These are phyloP conservation scores for Aechmea fasciata DNA, from an alignment of 176 grass and related monocot genomes.

Conservation along the genomic window DNA sequence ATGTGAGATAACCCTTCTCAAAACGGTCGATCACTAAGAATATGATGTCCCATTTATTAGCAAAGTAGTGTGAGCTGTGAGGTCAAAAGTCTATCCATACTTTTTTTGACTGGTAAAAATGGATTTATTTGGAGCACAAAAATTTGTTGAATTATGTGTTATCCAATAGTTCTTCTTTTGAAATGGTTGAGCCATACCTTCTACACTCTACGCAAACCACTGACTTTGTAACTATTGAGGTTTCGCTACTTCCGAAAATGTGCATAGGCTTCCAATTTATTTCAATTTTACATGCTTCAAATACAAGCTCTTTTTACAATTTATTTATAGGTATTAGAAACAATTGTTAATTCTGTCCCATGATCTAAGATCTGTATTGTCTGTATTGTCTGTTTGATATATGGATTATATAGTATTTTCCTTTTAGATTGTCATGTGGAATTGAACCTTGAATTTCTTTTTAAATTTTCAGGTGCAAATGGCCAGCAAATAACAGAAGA, in stretches of 20 bases:
- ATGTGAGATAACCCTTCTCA: slow-evolving; percentile 41
- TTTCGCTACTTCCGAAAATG: no score
- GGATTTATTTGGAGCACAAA: no score
- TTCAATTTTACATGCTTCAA: no score
- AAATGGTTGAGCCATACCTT: no score
- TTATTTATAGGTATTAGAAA: not conserved
- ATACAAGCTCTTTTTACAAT: no score
- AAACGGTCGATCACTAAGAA: slow-evolving; percentile 2
- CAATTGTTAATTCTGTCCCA: not conserved
- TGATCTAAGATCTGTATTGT: not conserved
- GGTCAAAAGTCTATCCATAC: no score
- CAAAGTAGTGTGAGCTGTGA: not conserved
- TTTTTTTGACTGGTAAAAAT: no score
- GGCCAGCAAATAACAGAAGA: slow-evolving; percentile 12
- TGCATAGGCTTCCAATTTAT: no score
- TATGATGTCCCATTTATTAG: not conserved
- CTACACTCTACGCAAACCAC: no score
- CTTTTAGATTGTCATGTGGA: slow-evolving; percentile 2
- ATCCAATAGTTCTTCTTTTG: no score
- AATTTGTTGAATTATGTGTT: no score
- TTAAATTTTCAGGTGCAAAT: slow-evolving; percentile 50
- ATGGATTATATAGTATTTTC: not conserved
- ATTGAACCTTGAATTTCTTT: slow-evolving; percentile 14
- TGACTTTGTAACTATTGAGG: no score
- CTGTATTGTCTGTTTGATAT: not conserved